These are phyloP conservation scores for Buddleja alternifolia DNA, from an alignment of 257 asterid species.

Conservation along the genomic window DNA sequence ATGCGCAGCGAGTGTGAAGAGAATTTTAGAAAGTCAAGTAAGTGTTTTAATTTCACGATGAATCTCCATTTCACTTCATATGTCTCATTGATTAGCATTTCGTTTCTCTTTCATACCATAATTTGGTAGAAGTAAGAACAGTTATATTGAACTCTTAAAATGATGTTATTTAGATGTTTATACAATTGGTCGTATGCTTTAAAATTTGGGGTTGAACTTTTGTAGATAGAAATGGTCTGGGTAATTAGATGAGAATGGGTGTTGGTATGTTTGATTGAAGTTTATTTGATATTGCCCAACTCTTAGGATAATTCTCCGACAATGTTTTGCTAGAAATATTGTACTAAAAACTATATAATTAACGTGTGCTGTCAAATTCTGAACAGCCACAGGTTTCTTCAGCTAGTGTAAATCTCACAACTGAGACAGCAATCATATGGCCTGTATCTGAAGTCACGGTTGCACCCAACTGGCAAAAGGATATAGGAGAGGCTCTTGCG, in stretches of 20 bases:
- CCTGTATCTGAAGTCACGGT: conserved; percentile 84
- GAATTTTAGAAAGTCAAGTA: conserved; percentile 71
- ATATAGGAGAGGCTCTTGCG: conserved; percentile 90
- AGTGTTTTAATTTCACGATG: conserved; percentile 27
- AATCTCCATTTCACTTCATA: background rate
- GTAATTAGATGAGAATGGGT: conserved; percentile 16
- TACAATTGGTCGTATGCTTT: background rate
- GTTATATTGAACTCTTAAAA: background rate
- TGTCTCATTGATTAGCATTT: background rate
- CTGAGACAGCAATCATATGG: conserved; percentile 96
- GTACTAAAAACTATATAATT: conserved; percentile 6
- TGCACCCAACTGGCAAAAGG: conserved; percentile 80
- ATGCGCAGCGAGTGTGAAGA: conserved; percentile 69
- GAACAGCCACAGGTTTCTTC: conserved; percentile 90
- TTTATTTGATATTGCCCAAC: conserved; percentile 4
- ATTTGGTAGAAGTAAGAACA: conserved; percentile 23
- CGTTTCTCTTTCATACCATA: background rate
- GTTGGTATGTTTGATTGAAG: conserved; percentile 15
- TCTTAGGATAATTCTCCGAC: background rate
- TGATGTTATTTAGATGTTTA: conserved; percentile 12
- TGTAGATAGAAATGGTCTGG: background rate
- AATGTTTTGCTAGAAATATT: conserved; percentile 2
- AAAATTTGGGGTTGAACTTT: conserved; percentile 8
- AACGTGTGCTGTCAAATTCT: conserved; percentile 27
- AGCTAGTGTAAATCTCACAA: conserved; percentile 88